A percentile compares a stretch with the other conserved stretches of the same genome.
Conservation (phyloP, 2,329 filamentous ascomycete genomes). For the Talaromyces sp. region DNA sequence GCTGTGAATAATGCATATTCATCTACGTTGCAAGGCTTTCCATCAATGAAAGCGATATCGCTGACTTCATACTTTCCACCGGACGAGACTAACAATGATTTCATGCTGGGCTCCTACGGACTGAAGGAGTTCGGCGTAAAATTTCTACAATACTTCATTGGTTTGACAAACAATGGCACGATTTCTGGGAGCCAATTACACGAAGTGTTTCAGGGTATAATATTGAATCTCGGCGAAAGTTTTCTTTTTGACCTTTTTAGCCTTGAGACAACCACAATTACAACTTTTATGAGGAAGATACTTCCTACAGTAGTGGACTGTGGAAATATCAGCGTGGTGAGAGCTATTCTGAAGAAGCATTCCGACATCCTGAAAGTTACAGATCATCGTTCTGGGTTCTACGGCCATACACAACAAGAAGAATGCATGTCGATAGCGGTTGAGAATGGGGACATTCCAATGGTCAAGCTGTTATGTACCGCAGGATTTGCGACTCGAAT, state of each 20-base stretch:
- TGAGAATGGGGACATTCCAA: not conserved
- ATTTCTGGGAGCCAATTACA: not conserved
- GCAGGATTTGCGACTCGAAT: not conserved
- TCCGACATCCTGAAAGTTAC: not conserved
- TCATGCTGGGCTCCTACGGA: not conserved
- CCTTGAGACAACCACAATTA: not conserved
- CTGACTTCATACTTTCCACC: not conserved
- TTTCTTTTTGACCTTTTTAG: not conserved
- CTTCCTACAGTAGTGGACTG: not conserved
- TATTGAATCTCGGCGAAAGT: not conserved
- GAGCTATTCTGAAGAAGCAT: not conserved
- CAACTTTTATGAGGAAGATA: conserved; percentile 4
- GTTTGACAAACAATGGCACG: not conserved
- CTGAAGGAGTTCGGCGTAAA: not conserved
- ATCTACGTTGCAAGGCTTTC: not conserved
- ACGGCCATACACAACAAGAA: too few relatives aligned
- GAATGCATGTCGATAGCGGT: not conserved
- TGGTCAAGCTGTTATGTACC: not conserved
- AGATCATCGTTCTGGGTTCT: too few relatives aligned
- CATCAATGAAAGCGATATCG: not conserved
- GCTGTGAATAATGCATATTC: not conserved
- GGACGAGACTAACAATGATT: not conserved
- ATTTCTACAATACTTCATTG: conserved; percentile 5
- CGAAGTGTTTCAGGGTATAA: not conserved
- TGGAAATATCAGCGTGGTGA: not conserved